A percentile compares a stretch with the other conserved stretches of the same genome.
These are phyloP conservation scores for Panellus pusillus DNA, from an alignment of 768 basidiomycete species.

Conservation along the genomic window DNA sequence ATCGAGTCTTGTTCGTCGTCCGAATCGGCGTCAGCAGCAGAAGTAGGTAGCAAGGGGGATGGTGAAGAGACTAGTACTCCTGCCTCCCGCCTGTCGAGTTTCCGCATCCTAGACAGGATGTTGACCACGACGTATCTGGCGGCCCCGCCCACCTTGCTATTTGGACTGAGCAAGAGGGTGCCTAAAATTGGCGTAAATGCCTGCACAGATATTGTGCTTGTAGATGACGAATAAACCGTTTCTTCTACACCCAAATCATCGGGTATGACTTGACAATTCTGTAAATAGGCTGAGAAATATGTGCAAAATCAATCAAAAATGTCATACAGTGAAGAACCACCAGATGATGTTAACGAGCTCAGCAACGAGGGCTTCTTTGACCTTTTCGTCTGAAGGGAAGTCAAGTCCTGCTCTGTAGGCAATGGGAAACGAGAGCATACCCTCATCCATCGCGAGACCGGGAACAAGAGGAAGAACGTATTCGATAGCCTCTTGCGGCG, in stretches of 20 bases:
- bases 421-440: constrained; percentile 39
- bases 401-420: constrained; percentile 7
- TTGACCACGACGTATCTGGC: constrained; percentile 79
- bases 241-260: constrained; percentile 41
- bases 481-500: constrained; percentile 86
- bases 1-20: constrained; percentile 38
- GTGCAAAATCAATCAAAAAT: constrained; percentile 10
- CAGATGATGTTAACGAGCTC: constrained; percentile 82
- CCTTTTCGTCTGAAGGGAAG: constrained; percentile 64
- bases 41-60: background rate
- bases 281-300: constrained; percentile 12
- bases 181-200: constrained; percentile 92
- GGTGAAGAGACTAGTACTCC: constrained; percentile 1
- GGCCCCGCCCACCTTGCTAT: constrained; percentile 67
- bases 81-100: constrained; percentile 49
- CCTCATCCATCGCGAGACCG: constrained; percentile 82
- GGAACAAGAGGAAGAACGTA: constrained; percentile 92
- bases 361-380: constrained; percentile 84
- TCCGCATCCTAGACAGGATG: constrained; percentile 68
- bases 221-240: constrained; percentile 32
- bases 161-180: constrained; percentile 81
- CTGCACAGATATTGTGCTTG: constrained; percentile 67
- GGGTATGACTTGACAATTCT: constrained; percentile 70
- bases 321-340: constrained; percentile 80
- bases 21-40: constrained; percentile 17